Conservation (phyloP, 106 monocot genomes). For the Acorus calamus region DNA sequence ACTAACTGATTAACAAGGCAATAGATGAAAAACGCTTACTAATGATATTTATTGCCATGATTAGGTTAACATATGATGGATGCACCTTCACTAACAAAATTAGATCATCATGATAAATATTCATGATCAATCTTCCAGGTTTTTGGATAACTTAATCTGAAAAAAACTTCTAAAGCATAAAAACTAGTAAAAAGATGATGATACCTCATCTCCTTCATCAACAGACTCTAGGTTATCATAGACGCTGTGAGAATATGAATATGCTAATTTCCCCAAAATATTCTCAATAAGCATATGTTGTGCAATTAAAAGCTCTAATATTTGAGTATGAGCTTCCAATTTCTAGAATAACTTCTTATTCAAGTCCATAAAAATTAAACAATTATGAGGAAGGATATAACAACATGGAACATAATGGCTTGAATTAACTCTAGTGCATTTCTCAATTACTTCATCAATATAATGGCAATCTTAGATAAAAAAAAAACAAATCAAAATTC, state of each 20-base stretch:
- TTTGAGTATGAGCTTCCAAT: constrained; percentile 83
- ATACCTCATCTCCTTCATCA: constrained; percentile 99
- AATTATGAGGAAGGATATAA: not conserved
- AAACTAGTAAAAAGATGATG: not conserved
- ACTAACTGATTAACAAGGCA: too few relatives aligned
- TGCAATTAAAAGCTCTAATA: constrained; percentile 71
- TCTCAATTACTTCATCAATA: too few relatives aligned
- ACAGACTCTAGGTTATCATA: constrained; percentile 48
- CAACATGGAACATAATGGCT: too few relatives aligned
- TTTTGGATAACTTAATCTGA: not conserved
- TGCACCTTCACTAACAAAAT: too few relatives aligned
- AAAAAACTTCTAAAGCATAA: not conserved
- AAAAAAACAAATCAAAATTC: too few relatives aligned
- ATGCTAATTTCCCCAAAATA: constrained; percentile 20
- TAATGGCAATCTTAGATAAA: too few relatives aligned
- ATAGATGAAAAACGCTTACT: too few relatives aligned
- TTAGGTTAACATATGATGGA: too few relatives aligned
- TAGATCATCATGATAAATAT: too few relatives aligned
- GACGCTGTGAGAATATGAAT: constrained; percentile 18
- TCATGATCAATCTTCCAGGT: too few relatives aligned
- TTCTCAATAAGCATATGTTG: constrained; percentile 59
- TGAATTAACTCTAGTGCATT: too few relatives aligned
- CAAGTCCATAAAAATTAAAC: constrained; percentile 22
- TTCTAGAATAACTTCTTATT: constrained; percentile 89
- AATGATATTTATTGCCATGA: too few relatives aligned